Conservation (phyloP, 805 yeast genomes). For the Jamesozyma hellenica region DNA sequence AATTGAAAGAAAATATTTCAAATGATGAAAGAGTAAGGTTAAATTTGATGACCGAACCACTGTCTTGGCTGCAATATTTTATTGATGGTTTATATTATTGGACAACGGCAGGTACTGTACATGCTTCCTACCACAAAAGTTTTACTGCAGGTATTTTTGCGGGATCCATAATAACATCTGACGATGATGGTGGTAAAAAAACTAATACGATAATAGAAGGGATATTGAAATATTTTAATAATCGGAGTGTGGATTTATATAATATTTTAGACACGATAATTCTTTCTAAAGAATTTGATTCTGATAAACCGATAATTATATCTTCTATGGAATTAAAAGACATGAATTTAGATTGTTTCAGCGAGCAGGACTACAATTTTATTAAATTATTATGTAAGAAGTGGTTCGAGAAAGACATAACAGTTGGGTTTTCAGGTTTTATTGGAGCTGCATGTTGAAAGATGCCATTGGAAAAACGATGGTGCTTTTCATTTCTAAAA, state of each 20-base stretch:
- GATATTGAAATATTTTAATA: conserved; percentile 15
- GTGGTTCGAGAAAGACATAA: conserved; percentile 17
- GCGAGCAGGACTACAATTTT: conserved; percentile 23
- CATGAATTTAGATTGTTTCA: conserved; percentile 27
- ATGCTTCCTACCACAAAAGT: conserved; percentile 18
- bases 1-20: conserved; percentile 14
- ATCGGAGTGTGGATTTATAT: conserved; percentile 10
- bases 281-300: conserved; percentile 9
- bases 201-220: conserved; percentile 2
- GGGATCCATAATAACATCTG: background rate
- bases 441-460: conserved; percentile 2
- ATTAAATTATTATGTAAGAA: conserved; percentile 12
- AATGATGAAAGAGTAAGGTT: conserved; percentile 4
- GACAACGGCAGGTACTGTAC: conserved; percentile 22
- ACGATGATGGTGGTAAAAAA: conserved; percentile 6
- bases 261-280: conserved; percentile 11
- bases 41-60: conserved; percentile 15
- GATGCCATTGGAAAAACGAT: too few relatives aligned
- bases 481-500: too few relatives aligned
- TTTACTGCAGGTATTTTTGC: background rate
- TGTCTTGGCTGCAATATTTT: conserved; percentile 25
- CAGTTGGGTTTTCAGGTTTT: conserved; percentile 2
- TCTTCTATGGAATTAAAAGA: conserved; percentile 15
- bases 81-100: conserved; percentile 25
- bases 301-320: conserved; percentile 9